Conservation (phyloP, 352 stramenopile genomes). For the Phytophthora ohioensis region DNA sequence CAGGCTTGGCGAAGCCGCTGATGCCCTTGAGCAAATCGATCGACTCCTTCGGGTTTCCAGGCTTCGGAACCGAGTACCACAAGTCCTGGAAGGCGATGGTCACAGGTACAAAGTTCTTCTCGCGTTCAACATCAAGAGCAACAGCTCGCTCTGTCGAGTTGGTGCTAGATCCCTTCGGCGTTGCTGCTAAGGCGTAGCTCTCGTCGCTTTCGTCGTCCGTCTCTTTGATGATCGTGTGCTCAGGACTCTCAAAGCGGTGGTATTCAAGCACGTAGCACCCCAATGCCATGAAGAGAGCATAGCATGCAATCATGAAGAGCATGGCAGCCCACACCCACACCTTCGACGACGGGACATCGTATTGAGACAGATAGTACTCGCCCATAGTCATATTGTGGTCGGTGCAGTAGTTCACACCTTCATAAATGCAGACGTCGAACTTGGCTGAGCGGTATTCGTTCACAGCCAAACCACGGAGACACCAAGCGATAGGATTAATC, state of each 20-base stretch:
- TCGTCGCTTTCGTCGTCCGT: slow-evolving; percentile 29
- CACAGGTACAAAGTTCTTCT: slow-evolving; percentile 48
- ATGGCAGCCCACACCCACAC: slow-evolving; percentile 47
- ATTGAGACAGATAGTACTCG: slow-evolving; percentile 45
- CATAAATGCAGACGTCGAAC: slow-evolving; percentile 39
- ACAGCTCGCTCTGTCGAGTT: slow-evolving; percentile 19
- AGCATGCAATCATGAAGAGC: slow-evolving; percentile 41
- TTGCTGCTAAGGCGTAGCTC: slow-evolving; percentile 27
- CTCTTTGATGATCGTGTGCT: slow-evolving; percentile 38
- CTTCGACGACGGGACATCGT: slow-evolving; percentile 33
- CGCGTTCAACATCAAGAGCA: slow-evolving; percentile 22
- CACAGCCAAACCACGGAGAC: slow-evolving; percentile 40
- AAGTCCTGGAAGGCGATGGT: slow-evolving; percentile 53
- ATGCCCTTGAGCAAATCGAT: slow-evolving; percentile 75
- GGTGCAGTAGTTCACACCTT: slow-evolving; percentile 38
- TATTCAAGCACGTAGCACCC: slow-evolving; percentile 41
- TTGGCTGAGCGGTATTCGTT: slow-evolving; percentile 36
- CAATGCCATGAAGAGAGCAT: slow-evolving; percentile 41
- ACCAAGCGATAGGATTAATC: slow-evolving; percentile 68
- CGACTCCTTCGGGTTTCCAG: slow-evolving; percentile 46
- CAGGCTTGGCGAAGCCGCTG: slow-evolving; percentile 49
- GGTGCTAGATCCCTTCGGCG: slow-evolving; percentile 25
- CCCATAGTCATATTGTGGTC: slow-evolving; percentile 42
- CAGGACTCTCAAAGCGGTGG: slow-evolving; percentile 37
- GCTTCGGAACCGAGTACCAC: slow-evolving; percentile 51